Conservation (phyloP, 257 asterid genomes). For the Cinchona pubescens region DNA sequence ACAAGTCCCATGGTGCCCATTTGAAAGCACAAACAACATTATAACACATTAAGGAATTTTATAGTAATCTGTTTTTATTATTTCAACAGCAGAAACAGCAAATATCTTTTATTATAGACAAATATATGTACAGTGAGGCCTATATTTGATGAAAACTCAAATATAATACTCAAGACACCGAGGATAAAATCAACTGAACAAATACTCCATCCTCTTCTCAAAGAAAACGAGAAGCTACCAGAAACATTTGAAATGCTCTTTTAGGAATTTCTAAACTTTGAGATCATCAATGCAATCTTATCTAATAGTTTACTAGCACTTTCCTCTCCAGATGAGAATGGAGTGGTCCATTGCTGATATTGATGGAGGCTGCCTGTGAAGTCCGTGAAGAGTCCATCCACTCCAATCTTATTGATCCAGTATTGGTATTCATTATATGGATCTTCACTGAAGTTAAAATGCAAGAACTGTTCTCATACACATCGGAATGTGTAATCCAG, state of each 20-base stretch:
- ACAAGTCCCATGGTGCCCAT: no score
- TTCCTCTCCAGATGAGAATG: conserved; percentile 45
- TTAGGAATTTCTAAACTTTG: conserved; percentile 43
- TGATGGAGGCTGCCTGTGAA: conserved; percentile 88
- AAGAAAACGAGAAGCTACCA: not conserved
- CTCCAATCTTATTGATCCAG: conserved; percentile 74
- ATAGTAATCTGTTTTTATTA: not conserved
- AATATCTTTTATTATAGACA: not conserved
- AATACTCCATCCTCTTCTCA: not conserved
- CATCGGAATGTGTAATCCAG: conserved; percentile 84
- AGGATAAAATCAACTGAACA: not conserved
- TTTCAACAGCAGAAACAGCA: not conserved
- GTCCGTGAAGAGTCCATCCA: conserved; percentile 93
- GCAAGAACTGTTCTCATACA: conserved; percentile 74
- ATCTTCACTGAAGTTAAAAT: conserved; percentile 87
- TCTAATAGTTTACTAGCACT: conserved; percentile 50
- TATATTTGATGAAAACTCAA: not conserved
- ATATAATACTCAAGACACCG: not conserved
- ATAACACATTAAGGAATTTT: not conserved
- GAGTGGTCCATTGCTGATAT: conserved; percentile 74
- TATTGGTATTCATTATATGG: conserved; percentile 74
- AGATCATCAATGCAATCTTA: conserved; percentile 54
- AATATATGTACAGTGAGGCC: not conserved
- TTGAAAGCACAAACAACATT: no score
- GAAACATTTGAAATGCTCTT: not conserved